Evolutionary conservation across 1,139 yeast species (phyloP), one percentile per base, ranked within the genome.

Genomic region (Schizosaccharomyces versatilis): DNA sequence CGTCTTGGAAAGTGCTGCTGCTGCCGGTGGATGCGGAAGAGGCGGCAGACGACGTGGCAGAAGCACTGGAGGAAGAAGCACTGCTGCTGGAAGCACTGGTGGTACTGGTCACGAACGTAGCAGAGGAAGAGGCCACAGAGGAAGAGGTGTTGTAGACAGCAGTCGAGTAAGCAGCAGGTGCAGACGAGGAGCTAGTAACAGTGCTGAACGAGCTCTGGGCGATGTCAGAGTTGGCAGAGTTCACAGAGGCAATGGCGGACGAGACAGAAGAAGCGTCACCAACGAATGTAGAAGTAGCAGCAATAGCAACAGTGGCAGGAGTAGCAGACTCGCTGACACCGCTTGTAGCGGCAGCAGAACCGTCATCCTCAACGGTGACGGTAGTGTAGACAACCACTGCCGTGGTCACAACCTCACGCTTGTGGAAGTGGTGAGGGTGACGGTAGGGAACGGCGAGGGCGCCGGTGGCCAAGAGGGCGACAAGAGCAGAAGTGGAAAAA

Each of bases 1-100:
- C 97, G 66, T 90, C 97, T 67, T 75, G 74, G 73, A 88, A 88
- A 17, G 17, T 17, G 3, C 6, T 2, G 14, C 8, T n/a, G 40
- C 51, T 14, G 17, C 39, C 14, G 38, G 15, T 14, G 6, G 38
- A n/a, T 2, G 39, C 3, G 7, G 39, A 8, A 14, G 39, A 12
- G 24, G 51, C 14, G 8, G 39, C 40, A 14, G 39, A 10, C 3
- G 39, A 10, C 12, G 51, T 12, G 40, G 51, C 12, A 15, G 51
- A 12, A 39, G 42, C n/a, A 49, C 39, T 19, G 24, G 24, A 9
- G n/a, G 40, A 9, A 7, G n/a, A 10, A n/a, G 38, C 15, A 38
- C 36, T n/a, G 41, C 19, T 7, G 36, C 36, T 36, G 15, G 41
- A 19, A 7, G 8, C 5, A 38, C 38, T 14, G 14, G 52, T 32